These are phyloP conservation scores for Leptographium radiaticola DNA, from an alignment of 2,329 filamentous ascomycete species.

Conservation along the genomic window DNA sequence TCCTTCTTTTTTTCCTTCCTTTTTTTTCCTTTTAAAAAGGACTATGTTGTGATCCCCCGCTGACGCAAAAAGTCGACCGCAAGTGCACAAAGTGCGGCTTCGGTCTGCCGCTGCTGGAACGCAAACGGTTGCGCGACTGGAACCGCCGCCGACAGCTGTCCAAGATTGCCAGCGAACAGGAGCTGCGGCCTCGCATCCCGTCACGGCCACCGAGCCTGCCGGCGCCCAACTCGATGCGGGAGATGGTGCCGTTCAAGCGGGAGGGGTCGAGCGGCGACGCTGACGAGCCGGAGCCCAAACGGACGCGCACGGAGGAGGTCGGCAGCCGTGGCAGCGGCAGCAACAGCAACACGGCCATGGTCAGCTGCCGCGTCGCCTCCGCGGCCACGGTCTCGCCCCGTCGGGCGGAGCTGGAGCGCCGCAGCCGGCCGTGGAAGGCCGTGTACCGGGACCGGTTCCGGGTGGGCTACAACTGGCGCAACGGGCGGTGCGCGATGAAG, in stretches of 20 bases:
- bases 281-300: conserved; percentile 16
- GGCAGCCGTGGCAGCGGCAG: conserved; percentile 10
- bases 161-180: conserved; percentile 19
- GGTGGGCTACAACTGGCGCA: conserved; percentile 95
- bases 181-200: conserved; percentile 11
- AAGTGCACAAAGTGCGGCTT: conserved; percentile 94
- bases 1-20: no score
- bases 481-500: conserved; percentile 74
- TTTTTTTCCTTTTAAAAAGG: background rate
- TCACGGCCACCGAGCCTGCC: conserved; percentile 17
- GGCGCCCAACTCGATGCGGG: conserved; percentile 13
- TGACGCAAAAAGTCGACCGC: conserved; percentile 42
- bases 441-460: conserved; percentile 90
- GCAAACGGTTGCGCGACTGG: conserved; percentile 75
- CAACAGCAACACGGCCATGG: background rate
- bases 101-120: conserved; percentile 80
- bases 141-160: conserved; percentile 68
- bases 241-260: conserved; percentile 20
- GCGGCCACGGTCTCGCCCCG: background rate
- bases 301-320: conserved; percentile 18
- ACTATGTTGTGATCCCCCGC: background rate
- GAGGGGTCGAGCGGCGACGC: conserved; percentile 16
- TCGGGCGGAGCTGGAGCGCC: conserved; percentile 22
- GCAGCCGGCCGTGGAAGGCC: conserved; percentile 78
- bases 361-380: background rate